phyloP scores from a whole-genome alignment of 352 stramenopile species.

The Phytophthora boehmeriae region DNA sequence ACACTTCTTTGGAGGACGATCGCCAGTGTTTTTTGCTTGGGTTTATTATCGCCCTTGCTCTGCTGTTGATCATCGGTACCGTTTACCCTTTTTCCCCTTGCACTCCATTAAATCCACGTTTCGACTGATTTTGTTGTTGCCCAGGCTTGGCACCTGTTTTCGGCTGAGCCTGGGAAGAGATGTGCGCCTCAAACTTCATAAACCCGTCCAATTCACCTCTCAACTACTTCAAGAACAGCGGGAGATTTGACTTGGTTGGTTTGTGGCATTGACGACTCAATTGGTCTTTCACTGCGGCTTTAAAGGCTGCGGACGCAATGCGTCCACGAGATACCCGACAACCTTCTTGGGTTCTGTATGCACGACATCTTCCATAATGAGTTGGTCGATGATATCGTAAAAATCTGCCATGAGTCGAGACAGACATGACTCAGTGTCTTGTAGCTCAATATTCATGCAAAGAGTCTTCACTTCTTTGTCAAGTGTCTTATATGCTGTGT shows the following conservation, averaged over 20 bases:
- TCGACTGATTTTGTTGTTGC: not conserved
- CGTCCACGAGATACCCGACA: slow-evolving; percentile 1
- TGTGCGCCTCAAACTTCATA: slow-evolving; percentile 19
- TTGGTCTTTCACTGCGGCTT: slow-evolving; percentile 6
- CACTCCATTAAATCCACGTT: not conserved
- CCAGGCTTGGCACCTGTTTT: not conserved
- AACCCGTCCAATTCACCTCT: slow-evolving; percentile 8
- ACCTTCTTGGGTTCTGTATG: slow-evolving; percentile 7
- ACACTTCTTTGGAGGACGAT: not conserved
- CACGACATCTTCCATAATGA: slow-evolving; percentile 9
- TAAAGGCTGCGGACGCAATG: slow-evolving; percentile 1
- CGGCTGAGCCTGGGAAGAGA: not conserved
- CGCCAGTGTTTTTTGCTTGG: not conserved
- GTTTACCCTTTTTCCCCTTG: not conserved
- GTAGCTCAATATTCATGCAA: slow-evolving; percentile 1
- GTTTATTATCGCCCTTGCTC: not conserved
- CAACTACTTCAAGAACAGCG: slow-evolving; percentile 11
- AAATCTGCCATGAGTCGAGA: slow-evolving; percentile 4
- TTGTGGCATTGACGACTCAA: slow-evolving; percentile 8
- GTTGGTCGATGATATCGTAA: slow-evolving; percentile 6
- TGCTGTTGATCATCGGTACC: not conserved
- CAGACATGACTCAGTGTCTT: slow-evolving; percentile 11
- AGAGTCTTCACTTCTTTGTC: not conserved
- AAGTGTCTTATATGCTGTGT: slow-evolving; percentile 10
- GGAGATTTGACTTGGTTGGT: slow-evolving; percentile 4